Evolutionary conservation across 2,329 filamentous ascomycete genomes (phyloP), one percentile per base, ranked within the genome.

Genomic region (Nothophaeocryptopus gaeumannii): DNA sequence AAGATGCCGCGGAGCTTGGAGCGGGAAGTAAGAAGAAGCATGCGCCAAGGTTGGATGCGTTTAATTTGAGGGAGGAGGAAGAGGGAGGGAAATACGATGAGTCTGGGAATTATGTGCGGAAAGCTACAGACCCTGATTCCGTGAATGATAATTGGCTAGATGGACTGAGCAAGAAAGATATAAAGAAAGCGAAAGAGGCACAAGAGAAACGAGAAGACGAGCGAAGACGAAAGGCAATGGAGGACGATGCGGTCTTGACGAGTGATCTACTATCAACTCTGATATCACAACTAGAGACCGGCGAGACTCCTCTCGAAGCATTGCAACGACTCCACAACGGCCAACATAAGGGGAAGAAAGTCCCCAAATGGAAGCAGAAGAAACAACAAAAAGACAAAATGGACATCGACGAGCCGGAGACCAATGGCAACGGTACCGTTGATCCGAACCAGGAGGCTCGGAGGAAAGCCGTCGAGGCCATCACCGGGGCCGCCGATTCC

Each of bases 21-120:
- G 85, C 89, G 1, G 93, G 93, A 11, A 87, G 88, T 2, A 86
- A 95, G 61, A 97, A 96, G 74, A 88, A 84, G 62, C 89, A 96
- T 69, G 93, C 93, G 1, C 93, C 93, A 1, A 89, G 93, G 67
- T 79, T 99, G 5, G 93, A 97, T 69, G 92, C 92, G 2, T 99
- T 99, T 78, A 97, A 99, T 66, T 88, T 99, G 78, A 84, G 82
- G 51, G 75, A 81, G 10, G 93, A 99, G 69, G 85, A 95, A 68
- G 90, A 97, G 64, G 92, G 97, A 60, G 93, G 93, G 1, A 80
- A 84, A 9, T 99, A 96, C 63, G 93, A 99, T 67, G 87, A 93
- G 60, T 76, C 84, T 1, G 92, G 92, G 8, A 99, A 97, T 69
- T 99, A 84, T 67, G 83, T 99, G 38, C 83, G 93, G 49, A 95